A percentile compares a stretch with the other conserved stretches of the same genome.
phyloP scores from a whole-genome alignment of 345 rosid species.

The Triadica sebifera region DNA sequence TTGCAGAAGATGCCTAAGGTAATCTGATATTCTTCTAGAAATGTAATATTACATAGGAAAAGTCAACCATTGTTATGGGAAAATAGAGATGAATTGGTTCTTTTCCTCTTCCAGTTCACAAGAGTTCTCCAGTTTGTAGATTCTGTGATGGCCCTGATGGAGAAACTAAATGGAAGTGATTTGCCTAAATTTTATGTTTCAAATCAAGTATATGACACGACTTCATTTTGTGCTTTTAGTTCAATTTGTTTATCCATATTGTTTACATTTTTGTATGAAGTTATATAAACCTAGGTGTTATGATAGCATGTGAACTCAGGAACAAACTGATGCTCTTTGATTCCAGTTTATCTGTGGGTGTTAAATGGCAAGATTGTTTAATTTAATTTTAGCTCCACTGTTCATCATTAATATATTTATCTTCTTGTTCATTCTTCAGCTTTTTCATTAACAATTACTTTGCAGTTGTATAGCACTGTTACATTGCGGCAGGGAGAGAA shows the following conservation, averaged over 20 bases:
- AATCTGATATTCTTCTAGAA: not conserved
- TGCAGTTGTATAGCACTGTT: conserved; percentile 94
- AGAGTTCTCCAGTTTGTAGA: not conserved
- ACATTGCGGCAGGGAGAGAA: conserved; percentile 95
- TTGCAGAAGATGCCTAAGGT: not conserved
- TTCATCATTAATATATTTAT: not conserved
- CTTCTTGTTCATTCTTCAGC: not conserved
- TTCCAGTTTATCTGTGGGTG: not conserved
- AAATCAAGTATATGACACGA: not conserved
- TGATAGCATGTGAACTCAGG: not conserved
- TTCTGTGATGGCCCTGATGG: not conserved
- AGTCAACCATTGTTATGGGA: not conserved
- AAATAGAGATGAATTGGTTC: not conserved
- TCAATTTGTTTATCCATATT: not conserved
- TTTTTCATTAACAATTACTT: conserved; percentile 16
- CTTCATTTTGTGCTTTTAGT: not conserved
- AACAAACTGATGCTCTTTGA: not conserved
- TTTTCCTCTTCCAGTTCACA: conserved; percentile 9
- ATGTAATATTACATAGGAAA: too few species aligned
- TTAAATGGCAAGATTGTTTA: not conserved
- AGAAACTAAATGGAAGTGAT: not conserved
- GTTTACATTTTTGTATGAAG: not conserved
- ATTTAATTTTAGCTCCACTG: not conserved
- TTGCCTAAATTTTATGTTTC: not conserved
- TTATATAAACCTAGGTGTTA: not conserved